Conservation (phyloP, 2,329 filamentous ascomycete species). For the Ophiocordyceps sinensis region DNA sequence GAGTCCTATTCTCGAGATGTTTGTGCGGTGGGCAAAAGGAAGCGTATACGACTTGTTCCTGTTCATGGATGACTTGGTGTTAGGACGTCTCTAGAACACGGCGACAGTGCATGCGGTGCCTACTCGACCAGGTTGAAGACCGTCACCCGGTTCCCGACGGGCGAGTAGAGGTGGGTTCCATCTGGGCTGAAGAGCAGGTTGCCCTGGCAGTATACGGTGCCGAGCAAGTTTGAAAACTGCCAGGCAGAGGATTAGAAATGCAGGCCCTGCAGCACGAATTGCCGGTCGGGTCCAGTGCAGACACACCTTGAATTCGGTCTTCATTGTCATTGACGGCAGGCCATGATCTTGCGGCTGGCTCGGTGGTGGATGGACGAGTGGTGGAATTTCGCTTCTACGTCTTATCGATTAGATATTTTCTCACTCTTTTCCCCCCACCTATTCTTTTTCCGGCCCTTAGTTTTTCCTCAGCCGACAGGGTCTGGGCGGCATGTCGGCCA, state of each 20-base stretch:
- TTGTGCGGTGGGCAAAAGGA: constrained; percentile 84
- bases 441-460: background rate
- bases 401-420: constrained; percentile 10
- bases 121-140: constrained; percentile 96
- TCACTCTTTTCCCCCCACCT: no score
- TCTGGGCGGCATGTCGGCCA: background rate
- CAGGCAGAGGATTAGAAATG: background rate
- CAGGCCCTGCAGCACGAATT: background rate
- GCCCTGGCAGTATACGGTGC: constrained; percentile 95
- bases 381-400: background rate
- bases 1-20: constrained; percentile 77
- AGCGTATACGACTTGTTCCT: constrained; percentile 82
- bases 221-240: constrained; percentile 94
- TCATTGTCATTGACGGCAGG: constrained; percentile 51
- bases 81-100: background rate
- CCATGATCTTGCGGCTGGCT: constrained; percentile 13
- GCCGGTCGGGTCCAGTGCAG: no score
- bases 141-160: constrained; percentile 88
- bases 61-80: constrained; percentile 18
- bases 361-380: background rate
- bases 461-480: background rate
- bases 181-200: constrained; percentile 94
- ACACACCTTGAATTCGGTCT: constrained; percentile 92
- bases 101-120: constrained; percentile 10
- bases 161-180: constrained; percentile 88